These are phyloP conservation scores for Sphaerostilbella broomeana DNA, from an alignment of 2,329 filamentous ascomycete species.

Conservation along the genomic window DNA sequence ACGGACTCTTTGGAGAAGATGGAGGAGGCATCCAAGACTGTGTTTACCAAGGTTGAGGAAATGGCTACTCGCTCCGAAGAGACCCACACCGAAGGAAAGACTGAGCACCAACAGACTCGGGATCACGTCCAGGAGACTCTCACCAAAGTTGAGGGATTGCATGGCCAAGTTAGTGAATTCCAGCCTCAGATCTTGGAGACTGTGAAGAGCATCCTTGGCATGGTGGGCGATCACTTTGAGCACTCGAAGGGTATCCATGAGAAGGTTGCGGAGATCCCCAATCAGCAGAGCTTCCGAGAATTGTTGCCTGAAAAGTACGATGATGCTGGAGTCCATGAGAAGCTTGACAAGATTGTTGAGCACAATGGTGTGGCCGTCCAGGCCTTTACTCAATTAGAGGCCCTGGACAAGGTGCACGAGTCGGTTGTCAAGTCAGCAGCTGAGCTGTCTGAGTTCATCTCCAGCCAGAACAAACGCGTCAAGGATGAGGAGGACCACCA, in stretches of 20 bases:
- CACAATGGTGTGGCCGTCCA: slow-evolving; percentile 61
- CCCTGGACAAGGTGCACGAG: slow-evolving; percentile 81
- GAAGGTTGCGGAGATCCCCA: slow-evolving; percentile 55
- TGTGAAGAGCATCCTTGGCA: slow-evolving; percentile 74
- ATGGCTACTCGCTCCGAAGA: slow-evolving; percentile 71
- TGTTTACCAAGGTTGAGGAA: slow-evolving; percentile 76
- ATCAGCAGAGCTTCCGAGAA: slow-evolving; percentile 39
- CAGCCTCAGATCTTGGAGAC: slow-evolving; percentile 84
- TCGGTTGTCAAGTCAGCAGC: slow-evolving; percentile 79
- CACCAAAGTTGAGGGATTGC: slow-evolving; percentile 65
- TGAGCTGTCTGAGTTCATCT: slow-evolving; percentile 77
- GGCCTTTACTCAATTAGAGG: slow-evolving; percentile 67
- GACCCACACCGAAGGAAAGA: slow-evolving; percentile 63
- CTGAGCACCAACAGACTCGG: slow-evolving; percentile 75
- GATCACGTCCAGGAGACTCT: slow-evolving; percentile 73
- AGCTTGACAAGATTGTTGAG: slow-evolving; percentile 46
- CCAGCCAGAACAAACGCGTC: slow-evolving; percentile 67
- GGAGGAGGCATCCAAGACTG: slow-evolving; percentile 78
- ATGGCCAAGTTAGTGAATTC: slow-evolving; percentile 72
- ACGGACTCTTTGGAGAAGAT: slow-evolving; percentile 81
- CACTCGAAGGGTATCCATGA: slow-evolving; percentile 65
- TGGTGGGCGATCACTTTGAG: slow-evolving; percentile 83
- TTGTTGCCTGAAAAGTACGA: slow-evolving; percentile 61
- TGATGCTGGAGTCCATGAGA: slow-evolving; percentile 29
- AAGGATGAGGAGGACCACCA: slow-evolving; percentile 71